Conservation (phyloP, 2,329 filamentous ascomycete genomes). For the Penicillium sp. region DNA sequence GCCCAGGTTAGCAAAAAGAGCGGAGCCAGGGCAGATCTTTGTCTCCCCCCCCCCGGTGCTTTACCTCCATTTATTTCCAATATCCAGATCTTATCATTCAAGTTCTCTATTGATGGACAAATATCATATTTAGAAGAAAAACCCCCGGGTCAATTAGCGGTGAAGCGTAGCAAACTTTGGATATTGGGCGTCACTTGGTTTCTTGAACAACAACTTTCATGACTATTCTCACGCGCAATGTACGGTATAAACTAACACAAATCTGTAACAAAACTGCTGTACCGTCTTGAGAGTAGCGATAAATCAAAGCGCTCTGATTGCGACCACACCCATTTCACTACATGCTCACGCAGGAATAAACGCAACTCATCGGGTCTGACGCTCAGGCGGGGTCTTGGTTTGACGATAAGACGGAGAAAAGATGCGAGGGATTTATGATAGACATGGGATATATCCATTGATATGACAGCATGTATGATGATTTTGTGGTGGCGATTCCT, state of each 20-base stretch:
- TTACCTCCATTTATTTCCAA: background rate
- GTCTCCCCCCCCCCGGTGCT: background rate
- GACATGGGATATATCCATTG: constrained; percentile 7
- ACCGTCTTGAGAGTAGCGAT: too few relatives aligned
- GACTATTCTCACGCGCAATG: background rate
- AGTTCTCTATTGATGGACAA: background rate
- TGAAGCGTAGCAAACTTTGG: too few relatives aligned
- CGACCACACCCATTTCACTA: background rate
- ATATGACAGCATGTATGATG: background rate
- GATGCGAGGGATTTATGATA: background rate
- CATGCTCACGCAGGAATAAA: background rate
- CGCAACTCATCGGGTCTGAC: background rate
- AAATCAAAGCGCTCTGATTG: background rate
- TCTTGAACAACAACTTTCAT: background rate
- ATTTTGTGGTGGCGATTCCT: background rate
- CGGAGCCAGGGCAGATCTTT: too few relatives aligned
- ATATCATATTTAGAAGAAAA: background rate
- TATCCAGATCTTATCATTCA: too few relatives aligned
- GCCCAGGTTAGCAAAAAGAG: too few relatives aligned
- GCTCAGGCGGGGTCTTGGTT: background rate
- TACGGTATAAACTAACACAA: background rate
- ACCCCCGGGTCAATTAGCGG: background rate
- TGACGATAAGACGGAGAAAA: background rate
- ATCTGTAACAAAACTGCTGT: background rate
- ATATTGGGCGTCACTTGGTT: too few relatives aligned